A percentile compares a stretch with the other conserved stretches of the same genome.
Evolutionary conservation across 768 basidiomycete genomes (phyloP).

Genomic region (Termitomyces sp.): DNA sequence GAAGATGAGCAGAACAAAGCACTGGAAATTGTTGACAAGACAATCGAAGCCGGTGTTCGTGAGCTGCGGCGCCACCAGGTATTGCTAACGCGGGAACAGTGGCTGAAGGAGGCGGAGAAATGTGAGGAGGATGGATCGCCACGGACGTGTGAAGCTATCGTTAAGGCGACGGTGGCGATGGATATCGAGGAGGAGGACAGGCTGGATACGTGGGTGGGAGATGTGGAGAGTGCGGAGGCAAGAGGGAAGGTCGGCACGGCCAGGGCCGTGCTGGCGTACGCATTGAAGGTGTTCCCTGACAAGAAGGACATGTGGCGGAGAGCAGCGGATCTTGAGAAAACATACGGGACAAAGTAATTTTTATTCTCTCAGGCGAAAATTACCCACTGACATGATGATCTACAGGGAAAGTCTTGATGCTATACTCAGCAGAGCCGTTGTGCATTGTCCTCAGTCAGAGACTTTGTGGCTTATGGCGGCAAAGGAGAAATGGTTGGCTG

Average conservation of each 20-base stretch:
- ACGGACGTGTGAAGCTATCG: conserved; percentile 88
- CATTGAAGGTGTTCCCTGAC: conserved; percentile 88
- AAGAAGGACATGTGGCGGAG: conserved; percentile 80
- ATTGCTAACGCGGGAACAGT: conserved; percentile 85
- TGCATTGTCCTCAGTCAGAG: conserved; percentile 92
- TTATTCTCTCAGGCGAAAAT: not conserved
- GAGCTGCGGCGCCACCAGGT: conserved; percentile 81
- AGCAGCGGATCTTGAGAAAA: conserved; percentile 91
- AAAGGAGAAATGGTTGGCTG: conserved; percentile 92
- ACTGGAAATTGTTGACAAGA: conserved; percentile 75
- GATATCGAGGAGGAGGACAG: conserved; percentile 95
- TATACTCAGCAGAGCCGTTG: conserved; percentile 76
- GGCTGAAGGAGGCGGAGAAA: conserved; percentile 92
- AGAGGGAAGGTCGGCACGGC: conserved; percentile 78
- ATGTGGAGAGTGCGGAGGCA: conserved; percentile 78
- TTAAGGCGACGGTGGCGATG: conserved; percentile 91
- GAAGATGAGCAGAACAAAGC: conserved; percentile 54
- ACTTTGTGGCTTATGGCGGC: conserved; percentile 97
- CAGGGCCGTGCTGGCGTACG: conserved; percentile 85
- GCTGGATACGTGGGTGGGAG: conserved; percentile 84
- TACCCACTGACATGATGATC: not conserved
- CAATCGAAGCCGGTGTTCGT: conserved; percentile 80
- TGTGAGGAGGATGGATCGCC: conserved; percentile 85
- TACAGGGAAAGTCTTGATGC: conserved; percentile 73
- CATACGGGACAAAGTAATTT: conserved; percentile 71